Base-by-base conservation (phyloP, 2,329 filamentous ascomycete genomes). In the Aphanocladium album region DNA sequence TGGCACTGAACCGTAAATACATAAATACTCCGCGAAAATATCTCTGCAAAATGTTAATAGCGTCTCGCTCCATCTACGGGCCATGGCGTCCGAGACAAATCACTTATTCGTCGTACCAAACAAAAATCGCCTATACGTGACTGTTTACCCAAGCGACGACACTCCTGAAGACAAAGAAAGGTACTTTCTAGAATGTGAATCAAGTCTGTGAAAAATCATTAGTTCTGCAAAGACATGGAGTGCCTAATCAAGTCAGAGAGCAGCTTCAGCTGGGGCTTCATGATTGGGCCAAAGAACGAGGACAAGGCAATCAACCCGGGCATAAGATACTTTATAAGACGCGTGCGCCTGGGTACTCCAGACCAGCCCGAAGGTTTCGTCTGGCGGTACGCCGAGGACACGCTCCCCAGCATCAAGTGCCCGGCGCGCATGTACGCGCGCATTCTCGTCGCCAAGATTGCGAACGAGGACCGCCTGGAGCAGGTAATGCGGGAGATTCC, bases 181-280 rank as follows among this genome's bases (percentile, higher is more conserved):
- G 57, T 60, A 60, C 6, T 11, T 21, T 2, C 8, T 9, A 17
- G 23, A 2, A 3, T 2, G 3, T 35, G 5, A 37, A 6, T 39
- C 19, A 2, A 35, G 19, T 46, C 41, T 56, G n/a, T 17, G 21
- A 39, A 39, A 30, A 9, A 23, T 35, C 14, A 33, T 23, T 12
- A 45, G 52, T 55, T 17, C 25, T n/a, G 17, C 21, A 25, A 23
- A 45, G 19, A 25, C 2, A 3, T 8, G 30, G 19, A 8, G 12
- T n/a, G 41, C 35, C 41, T 45, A 53, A 43, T 53, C 25, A 33
- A 12, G 17, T 7, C 16, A 35, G 30, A 23, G 41, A 47, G 51
- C 52, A 61, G 59, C 45, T 56, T 56, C 37, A 61, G 35, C 45
- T 61, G 59, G 59, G 59, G 59, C 2, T 61, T 61, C 52, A 35